A percentile compares a stretch with the other conserved stretches of the same genome.
These are phyloP conservation scores for Euphorbia celastroides DNA, from an alignment of 441 rosid species.

Conservation along the genomic window DNA sequence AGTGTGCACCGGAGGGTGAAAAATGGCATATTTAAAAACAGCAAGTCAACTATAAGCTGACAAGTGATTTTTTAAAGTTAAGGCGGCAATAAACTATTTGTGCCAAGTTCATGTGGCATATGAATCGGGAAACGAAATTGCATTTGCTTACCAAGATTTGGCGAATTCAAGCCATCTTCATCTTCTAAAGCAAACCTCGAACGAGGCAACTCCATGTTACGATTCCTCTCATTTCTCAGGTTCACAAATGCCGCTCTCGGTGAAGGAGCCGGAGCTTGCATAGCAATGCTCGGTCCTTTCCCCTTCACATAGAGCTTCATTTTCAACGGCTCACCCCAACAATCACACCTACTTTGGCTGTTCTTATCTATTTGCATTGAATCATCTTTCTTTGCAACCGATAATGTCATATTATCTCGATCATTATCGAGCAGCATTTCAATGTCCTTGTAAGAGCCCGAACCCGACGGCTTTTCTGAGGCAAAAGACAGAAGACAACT, in stretches of 20 bases:
- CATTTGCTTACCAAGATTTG: slow-evolving; percentile 27
- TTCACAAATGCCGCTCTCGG: slow-evolving; percentile 50
- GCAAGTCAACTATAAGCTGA: too few relatives aligned
- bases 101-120: too few relatives aligned
- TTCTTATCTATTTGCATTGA: slow-evolving; percentile 23
- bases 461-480: slow-evolving; percentile 61
- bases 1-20: too few relatives aligned
- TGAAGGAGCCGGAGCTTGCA: slow-evolving; percentile 69
- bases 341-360: slow-evolving; percentile 36
- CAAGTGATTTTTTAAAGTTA: too few relatives aligned
- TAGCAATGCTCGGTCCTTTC: slow-evolving; percentile 23
- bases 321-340: slow-evolving; percentile 71
- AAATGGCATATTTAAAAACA: too few relatives aligned
- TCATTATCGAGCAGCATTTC: slow-evolving; percentile 68
- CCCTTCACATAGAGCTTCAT: slow-evolving; percentile 29
- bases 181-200: slow-evolving; percentile 37
- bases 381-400: slow-evolving; percentile 42
- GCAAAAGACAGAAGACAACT: slow-evolving; percentile 93
- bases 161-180: slow-evolving; percentile 28
- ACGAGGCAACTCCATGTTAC: slow-evolving; percentile 34
- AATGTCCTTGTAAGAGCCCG: slow-evolving; percentile 68
- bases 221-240: slow-evolving; percentile 24
- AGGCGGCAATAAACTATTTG: too few relatives aligned
- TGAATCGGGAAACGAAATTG: too few relatives aligned
- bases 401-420: slow-evolving; percentile 36